These are phyloP conservation scores for Candida lessepsii DNA, from an alignment of 805 yeast genomes.

Conservation along the genomic window DNA sequence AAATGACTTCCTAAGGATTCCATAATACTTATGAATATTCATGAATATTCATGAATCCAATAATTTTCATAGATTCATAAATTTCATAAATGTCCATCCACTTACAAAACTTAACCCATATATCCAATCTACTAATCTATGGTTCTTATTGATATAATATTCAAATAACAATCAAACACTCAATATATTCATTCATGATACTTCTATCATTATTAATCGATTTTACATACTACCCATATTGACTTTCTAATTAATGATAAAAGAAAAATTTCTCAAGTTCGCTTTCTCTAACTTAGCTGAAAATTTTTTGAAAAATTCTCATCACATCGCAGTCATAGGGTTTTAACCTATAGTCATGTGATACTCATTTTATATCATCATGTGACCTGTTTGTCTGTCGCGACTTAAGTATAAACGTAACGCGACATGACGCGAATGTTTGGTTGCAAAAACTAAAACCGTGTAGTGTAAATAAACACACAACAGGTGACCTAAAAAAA, in stretches of 20 bases:
- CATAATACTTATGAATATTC: too few species aligned
- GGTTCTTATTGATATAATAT: too few species aligned
- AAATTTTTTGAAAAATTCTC: constrained; percentile 6
- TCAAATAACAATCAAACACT: too few species aligned
- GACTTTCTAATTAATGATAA: constrained; percentile 24
- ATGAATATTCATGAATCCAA: too few species aligned
- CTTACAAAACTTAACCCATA: too few species aligned
- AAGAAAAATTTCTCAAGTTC: constrained; percentile 8
- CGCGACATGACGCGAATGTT: constrained; percentile 4
- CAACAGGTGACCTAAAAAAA: constrained; percentile 2
- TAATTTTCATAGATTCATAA: too few species aligned
- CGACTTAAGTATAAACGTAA: too few species aligned
- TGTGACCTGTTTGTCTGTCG: neutral
- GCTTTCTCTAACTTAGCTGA: neutral
- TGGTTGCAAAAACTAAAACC: constrained; percentile 8
- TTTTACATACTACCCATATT: constrained; percentile 74
- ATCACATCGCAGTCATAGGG: constrained; percentile 3
- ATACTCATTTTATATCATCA: neutral
- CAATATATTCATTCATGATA: constrained; percentile 2
- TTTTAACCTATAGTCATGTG: neutral
- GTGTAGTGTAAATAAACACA: constrained; percentile 9
- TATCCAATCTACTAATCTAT: neutral
- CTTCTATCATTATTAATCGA: constrained; percentile 1
- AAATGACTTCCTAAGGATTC: too few species aligned
- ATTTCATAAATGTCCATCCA: too few species aligned